phyloP scores from a whole-genome alignment of 1,284 basidiomycete genomes.

The Sporisorium exsertum region DNA sequence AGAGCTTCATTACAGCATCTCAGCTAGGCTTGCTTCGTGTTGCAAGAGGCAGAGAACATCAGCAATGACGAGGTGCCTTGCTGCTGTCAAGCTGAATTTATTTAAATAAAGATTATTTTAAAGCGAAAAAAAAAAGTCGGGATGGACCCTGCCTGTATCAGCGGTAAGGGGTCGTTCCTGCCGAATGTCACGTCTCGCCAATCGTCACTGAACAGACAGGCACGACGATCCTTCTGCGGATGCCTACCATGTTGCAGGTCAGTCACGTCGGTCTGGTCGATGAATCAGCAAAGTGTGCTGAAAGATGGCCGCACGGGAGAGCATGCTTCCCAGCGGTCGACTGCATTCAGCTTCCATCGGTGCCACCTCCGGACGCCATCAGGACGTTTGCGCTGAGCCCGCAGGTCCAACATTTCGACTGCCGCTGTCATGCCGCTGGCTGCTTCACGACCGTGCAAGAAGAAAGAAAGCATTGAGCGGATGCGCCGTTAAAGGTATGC shows the following conservation, averaged over 20 bases:
- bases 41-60: no score
- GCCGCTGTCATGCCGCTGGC: neutral
- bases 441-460: neutral
- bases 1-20: no score
- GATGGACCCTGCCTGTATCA: slow-evolving; percentile 7
- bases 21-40: no score
- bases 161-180: slow-evolving; percentile 16
- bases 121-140: neutral
- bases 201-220: neutral
- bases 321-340: neutral
- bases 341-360: neutral
- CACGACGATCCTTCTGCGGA: neutral
- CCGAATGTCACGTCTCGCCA: slow-evolving; percentile 1
- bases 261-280: no score
- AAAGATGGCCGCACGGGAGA: no score
- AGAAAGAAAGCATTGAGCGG: neutral
- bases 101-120: no score
- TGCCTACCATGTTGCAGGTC: neutral
- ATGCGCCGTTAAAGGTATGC: neutral
- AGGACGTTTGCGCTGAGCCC: neutral
- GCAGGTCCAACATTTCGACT: neutral
- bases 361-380: neutral
- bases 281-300: no score
- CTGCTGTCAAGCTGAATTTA: no score
- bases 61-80: no score